Evolutionary conservation across 2,329 filamentous ascomycete genomes (phyloP), one percentile per base, ranked within the genome.

Genomic region (Ceratocystis cacaofunesta): DNA sequence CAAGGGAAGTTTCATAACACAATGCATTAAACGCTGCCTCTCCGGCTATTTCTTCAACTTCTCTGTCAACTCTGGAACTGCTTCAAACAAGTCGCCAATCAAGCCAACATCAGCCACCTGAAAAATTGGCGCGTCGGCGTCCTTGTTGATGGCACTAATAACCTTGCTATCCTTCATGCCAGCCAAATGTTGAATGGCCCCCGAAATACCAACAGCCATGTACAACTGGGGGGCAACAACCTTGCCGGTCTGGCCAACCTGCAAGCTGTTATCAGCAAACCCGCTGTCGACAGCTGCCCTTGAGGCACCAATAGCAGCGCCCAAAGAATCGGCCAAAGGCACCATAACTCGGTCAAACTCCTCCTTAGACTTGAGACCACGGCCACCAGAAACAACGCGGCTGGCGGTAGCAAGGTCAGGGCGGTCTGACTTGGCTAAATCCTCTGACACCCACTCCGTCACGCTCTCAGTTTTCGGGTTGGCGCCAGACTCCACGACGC

Each of bases 101-200:
- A 99, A 79, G 12, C 94, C 94, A 64, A 97, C 91, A 76, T 99
- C 94, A 3, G 94, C 94, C 67, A 99, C 85, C 77, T 99, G 94
- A 82, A 99, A 99, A 71, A 99, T 99, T 36, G 94, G 94, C 66
- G 94, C 94, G 76, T 99, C 94, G 3, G 86, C 80, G 73, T 99
- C 94, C 80, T 99, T 99, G 82, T 99, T 99, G 74, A 99, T 97
- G 15, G 90, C 90, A 25, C 92, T 94, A 78, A 99, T 99, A 67
- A 99, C 94, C 80, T 99, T 99, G 80, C 91, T 96, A 74, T 99
- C 94, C 83, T 99, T 99, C 94, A 99, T 99, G 74, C 94, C 94
- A 41, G 94, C 94, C 77, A 99, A 77, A 80, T 99, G 94, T 78
- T 99, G 94, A 71, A 99, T 99, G 25, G 94, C 94, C 64, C 94